Percentiles rank a stretch among this genome's conserved stretches.
These are phyloP conservation scores for Aspergillus awamori DNA, from an alignment of 2,329 filamentous ascomycete species.

Conservation along the genomic window DNA sequence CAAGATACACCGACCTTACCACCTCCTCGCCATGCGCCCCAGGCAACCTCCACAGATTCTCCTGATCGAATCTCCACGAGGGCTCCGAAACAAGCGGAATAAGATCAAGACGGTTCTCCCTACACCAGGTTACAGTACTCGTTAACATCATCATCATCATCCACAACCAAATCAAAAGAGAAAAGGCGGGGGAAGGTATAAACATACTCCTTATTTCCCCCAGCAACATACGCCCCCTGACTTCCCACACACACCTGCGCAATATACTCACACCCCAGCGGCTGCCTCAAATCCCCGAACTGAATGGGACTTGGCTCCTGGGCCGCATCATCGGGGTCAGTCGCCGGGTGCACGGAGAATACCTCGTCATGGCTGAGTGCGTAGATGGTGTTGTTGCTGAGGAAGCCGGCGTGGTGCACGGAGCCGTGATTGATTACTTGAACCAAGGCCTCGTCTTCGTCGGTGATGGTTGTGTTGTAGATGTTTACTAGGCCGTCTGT, in stretches of 20 bases:
- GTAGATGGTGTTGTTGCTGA: constrained; percentile 56
- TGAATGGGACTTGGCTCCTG: constrained; percentile 48
- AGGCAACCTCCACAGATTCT: constrained; percentile 46
- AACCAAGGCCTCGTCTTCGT: constrained; percentile 65
- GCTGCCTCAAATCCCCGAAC: constrained; percentile 61
- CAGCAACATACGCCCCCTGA: constrained; percentile 48
- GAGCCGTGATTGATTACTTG: constrained; percentile 67
- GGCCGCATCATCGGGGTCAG: constrained; percentile 53
- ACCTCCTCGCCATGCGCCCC: constrained; percentile 54
- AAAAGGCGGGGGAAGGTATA: neutral
- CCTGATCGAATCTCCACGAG: constrained; percentile 44
- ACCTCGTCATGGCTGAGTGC: constrained; percentile 65
- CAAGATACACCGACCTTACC: constrained; percentile 50
- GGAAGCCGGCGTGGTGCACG: constrained; percentile 64
- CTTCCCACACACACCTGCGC: constrained; percentile 55
- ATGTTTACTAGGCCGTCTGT: constrained; percentile 66
- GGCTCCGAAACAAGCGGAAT: constrained; percentile 41
- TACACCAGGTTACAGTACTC: constrained; percentile 17
- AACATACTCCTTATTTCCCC: constrained; percentile 54
- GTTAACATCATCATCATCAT: too few species aligned
- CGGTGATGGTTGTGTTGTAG: constrained; percentile 59
- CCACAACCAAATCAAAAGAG: too few species aligned
- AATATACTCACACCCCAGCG: constrained; percentile 61
- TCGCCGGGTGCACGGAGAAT: constrained; percentile 60
- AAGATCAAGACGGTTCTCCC: constrained; percentile 47